Conservation (phyloP, 2,329 filamentous ascomycete species). For the Lachnellula cervina region DNA sequence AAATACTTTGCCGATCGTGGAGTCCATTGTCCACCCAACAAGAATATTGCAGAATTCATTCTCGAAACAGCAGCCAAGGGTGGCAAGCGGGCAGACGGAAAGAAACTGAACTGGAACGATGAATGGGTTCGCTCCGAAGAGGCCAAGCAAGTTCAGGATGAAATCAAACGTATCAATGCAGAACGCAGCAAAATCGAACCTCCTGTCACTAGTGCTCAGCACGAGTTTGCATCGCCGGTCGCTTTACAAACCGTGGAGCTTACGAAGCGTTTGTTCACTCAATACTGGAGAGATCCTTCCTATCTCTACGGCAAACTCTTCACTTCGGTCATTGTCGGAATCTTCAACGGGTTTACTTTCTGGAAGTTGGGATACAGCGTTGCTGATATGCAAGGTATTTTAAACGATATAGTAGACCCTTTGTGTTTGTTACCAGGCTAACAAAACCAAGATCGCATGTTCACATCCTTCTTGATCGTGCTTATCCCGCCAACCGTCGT, state of each 20-base stretch:
- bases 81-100: slow-evolving; percentile 47
- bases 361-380: slow-evolving; percentile 62
- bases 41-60: slow-evolving; percentile 63
- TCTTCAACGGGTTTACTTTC: slow-evolving; percentile 79
- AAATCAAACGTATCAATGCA: slow-evolving; percentile 50
- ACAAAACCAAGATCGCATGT: slow-evolving; percentile 77
- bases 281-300: slow-evolving; percentile 71
- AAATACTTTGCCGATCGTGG: slow-evolving; percentile 65
- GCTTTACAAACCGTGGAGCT: slow-evolving; percentile 59
- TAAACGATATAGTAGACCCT: too few species aligned
- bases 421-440: too few species aligned
- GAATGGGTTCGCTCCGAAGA: slow-evolving; percentile 67
- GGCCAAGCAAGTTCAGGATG: slow-evolving; percentile 51
- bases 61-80: slow-evolving; percentile 60
- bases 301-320: slow-evolving; percentile 77
- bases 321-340: slow-evolving; percentile 62
- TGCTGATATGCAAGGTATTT: slow-evolving; percentile 67
- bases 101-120: slow-evolving; percentile 65
- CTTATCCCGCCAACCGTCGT: slow-evolving; percentile 63
- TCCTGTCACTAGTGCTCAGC: slow-evolving; percentile 34
- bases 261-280: slow-evolving; percentile 64
- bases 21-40: slow-evolving; percentile 59
- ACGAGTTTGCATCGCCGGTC: slow-evolving; percentile 63
- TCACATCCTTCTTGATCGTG: slow-evolving; percentile 62
- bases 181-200: slow-evolving; percentile 34